A percentile compares a stretch with the other conserved stretches of the same genome.
phyloP scores from a whole-genome alignment of 441 rosid genomes.

The Breynia disticha region DNA sequence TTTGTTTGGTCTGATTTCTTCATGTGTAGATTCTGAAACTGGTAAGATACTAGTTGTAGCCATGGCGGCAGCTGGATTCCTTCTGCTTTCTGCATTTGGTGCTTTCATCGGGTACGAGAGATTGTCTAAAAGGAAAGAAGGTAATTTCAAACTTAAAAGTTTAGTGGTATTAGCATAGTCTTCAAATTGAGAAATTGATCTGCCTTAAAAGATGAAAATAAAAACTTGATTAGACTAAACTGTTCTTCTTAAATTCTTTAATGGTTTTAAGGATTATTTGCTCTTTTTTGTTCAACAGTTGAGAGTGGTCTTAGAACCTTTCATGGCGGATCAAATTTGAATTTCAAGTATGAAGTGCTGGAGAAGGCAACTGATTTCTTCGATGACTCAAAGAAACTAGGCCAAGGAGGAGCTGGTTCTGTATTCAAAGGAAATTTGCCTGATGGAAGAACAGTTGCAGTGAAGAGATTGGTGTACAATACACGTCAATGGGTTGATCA shows the following conservation, averaged over 20 bases:
- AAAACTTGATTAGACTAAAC: too few species aligned
- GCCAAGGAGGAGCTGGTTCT: constrained; percentile 70
- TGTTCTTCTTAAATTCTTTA: not conserved
- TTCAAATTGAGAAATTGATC: too few species aligned
- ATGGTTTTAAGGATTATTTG: not conserved
- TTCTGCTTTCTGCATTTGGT: constrained; percentile 29
- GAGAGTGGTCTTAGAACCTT: not conserved
- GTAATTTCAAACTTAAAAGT: constrained; percentile 12
- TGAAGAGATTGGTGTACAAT: constrained; percentile 54
- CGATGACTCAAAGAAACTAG: constrained; percentile 43
- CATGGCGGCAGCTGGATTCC: constrained; percentile 16
- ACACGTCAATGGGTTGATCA: constrained; percentile 64
- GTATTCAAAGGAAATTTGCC: constrained; percentile 58
- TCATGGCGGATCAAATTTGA: constrained; percentile 14
- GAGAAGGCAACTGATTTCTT: constrained; percentile 49
- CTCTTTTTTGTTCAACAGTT: constrained; percentile 12
- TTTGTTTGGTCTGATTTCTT: not conserved
- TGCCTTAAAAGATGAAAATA: too few species aligned
- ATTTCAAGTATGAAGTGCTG: constrained; percentile 47
- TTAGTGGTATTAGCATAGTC: too few species aligned
- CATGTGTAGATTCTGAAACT: constrained; percentile 1
- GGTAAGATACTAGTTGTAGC: constrained; percentile 5
- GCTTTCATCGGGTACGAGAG: constrained; percentile 41
- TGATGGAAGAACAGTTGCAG: constrained; percentile 50
- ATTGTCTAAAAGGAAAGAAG: constrained; percentile 26